Evolutionary conservation across 1,284 basidiomycete genomes (phyloP).

Genomic region (Ceratobasidium theobromae): DNA sequence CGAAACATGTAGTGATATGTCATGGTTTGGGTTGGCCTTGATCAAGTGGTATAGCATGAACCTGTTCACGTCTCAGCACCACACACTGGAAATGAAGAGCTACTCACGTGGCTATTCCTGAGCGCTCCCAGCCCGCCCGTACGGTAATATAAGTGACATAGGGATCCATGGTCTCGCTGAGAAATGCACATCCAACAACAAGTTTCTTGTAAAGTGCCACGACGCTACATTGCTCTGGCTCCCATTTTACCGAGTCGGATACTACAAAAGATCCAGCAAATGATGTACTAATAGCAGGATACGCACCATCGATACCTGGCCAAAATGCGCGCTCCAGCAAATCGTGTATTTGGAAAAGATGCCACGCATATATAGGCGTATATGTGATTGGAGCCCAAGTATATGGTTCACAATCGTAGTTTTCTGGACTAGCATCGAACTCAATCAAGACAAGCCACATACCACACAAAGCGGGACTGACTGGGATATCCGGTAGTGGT

Average conservation of each 20-base stretch:
- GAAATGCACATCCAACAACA: slow-evolving; percentile 70
- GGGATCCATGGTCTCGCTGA: slow-evolving; percentile 68
- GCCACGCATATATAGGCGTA: slow-evolving; percentile 56
- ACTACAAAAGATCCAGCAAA: slow-evolving; percentile 49
- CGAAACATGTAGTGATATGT: slow-evolving; percentile 77
- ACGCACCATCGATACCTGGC: slow-evolving; percentile 68
- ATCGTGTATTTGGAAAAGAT: slow-evolving; percentile 69
- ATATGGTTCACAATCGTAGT: not conserved
- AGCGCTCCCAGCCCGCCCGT: slow-evolving; percentile 72
- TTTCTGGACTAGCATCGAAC: slow-evolving; percentile 48
- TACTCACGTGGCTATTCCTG: slow-evolving; percentile 67
- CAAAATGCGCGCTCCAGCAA: slow-evolving; percentile 66
- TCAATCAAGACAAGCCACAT: slow-evolving; percentile 48
- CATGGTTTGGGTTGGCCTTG: slow-evolving; percentile 63
- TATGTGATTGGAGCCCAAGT: slow-evolving; percentile 59
- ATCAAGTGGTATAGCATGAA: slow-evolving; percentile 75
- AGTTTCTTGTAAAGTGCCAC: slow-evolving; percentile 67
- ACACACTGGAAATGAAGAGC: not conserved
- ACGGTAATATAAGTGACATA: slow-evolving; percentile 79
- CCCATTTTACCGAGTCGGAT: slow-evolving; percentile 63
- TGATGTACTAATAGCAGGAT: not conserved
- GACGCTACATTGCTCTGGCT: slow-evolving; percentile 67
- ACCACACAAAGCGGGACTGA: slow-evolving; percentile 43
- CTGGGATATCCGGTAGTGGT: slow-evolving; percentile 62
- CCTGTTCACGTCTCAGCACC: slow-evolving; percentile 45